Evolutionary conservation across 192 early-diverging fungal species (phyloP), one percentile per base, ranked within the genome.

Genomic region (Backusella circina): DNA sequence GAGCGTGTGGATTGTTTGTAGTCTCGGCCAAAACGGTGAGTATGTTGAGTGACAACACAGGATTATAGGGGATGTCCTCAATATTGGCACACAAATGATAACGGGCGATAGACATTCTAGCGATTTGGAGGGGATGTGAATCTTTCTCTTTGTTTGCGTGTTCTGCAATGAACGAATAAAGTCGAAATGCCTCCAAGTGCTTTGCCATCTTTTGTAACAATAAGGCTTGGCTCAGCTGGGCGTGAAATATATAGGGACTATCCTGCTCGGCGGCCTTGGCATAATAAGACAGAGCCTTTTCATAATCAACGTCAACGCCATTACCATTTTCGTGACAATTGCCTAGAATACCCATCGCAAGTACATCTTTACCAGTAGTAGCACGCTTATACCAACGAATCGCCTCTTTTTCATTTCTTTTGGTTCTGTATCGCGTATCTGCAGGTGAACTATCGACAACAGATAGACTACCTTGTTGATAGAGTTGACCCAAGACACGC

Each of bases 341-440:
- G 3, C 83, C 84, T 16, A 86, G 67, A 6, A 75, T 65, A 38
- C 74, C 72, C 28, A 76, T 39, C 6, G 83, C 83, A 32, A 38
- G 15, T 10, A 75, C 30, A 28, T 82, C 78, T 33, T 83, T 83
- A 13, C 71, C 64, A 5, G 77, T 66, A 1, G 75, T 82, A 3
- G 84, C 83, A 26, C 83, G 79, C 23, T 66, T 75, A 67, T 75
- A 86, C 80, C 77, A 86, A 5, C 73, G 44, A 26, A 84, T 41
- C 0, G 82, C 82, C 13, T 51, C 47, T 15, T 66, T 31, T 69
- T 84, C 64, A 65, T 84, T 72, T 44, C 71, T 74, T 3, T 70
- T 39, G 69, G 23, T 70, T 21, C 33, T 33, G 21, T 23, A 37
- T 23, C 57, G 10, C 26, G 47, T 65, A 12, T 47, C 31, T 3